A percentile compares a stretch with the other conserved stretches of the same genome.
phyloP scores from a whole-genome alignment of 2,329 filamentous ascomycete genomes.

The Penicillium sp. region DNA sequence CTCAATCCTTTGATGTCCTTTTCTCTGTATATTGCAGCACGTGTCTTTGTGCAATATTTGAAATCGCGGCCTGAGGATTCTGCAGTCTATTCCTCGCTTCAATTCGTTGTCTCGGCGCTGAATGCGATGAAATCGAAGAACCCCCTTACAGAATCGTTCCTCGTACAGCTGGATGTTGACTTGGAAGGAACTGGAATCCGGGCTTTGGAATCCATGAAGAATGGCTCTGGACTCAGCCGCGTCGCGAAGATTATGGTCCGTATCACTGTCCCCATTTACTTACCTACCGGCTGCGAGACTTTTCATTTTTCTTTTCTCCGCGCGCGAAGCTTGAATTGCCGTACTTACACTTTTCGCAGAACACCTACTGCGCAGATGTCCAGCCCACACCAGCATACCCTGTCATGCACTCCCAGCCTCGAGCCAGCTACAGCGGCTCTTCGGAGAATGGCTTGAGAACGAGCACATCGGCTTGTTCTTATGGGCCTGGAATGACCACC shows the following conservation, averaged over 20 bases:
- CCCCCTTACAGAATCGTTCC: conserved; percentile 86
- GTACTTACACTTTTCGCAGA: conserved; percentile 10
- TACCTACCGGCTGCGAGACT: neutral
- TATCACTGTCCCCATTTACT: neutral
- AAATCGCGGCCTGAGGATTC: conserved; percentile 83
- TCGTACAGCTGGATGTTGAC: conserved; percentile 89
- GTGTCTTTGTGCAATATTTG: conserved; percentile 94
- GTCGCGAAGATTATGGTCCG: conserved; percentile 12
- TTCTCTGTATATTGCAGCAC: conserved; percentile 88
- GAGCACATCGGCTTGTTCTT: conserved; percentile 1
- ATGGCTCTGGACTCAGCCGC: conserved; percentile 1
- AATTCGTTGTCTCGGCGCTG: conserved; percentile 87
- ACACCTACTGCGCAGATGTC: conserved; percentile 7
- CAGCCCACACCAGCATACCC: conserved; percentile 10
- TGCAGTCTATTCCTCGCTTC: conserved; percentile 71
- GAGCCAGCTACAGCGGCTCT: neutral
- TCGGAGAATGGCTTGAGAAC: conserved; percentile 4
- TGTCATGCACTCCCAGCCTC: conserved; percentile 6
- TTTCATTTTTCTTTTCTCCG: neutral
- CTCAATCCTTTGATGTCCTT: conserved; percentile 96
- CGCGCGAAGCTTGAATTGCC: neutral
- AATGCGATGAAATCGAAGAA: conserved; percentile 81
- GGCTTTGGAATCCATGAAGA: conserved; percentile 13
- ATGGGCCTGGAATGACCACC: conserved; percentile 6
- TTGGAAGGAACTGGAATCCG: conserved; percentile 55